Evolutionary conservation across 2,329 filamentous ascomycete species (phyloP).

Genomic region (Aspergillus caelatus): DNA sequence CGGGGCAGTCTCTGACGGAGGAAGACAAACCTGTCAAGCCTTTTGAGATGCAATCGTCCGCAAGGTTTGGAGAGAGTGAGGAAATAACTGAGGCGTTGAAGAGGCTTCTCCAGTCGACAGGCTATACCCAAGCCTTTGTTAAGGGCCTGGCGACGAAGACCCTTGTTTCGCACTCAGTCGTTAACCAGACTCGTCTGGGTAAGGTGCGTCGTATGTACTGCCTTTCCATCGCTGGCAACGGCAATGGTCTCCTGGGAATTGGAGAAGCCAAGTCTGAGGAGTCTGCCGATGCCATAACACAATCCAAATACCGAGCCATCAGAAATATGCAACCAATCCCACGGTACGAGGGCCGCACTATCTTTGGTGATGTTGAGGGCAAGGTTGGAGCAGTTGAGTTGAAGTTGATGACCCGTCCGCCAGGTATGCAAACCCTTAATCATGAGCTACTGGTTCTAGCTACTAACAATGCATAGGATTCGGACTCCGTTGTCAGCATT

Average conservation of each 20-base stretch:
- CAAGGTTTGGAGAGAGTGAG: slow-evolving; percentile 23
- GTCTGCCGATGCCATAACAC: slow-evolving; percentile 64
- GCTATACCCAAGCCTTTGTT: slow-evolving; percentile 54
- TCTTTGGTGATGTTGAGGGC: slow-evolving; percentile 78
- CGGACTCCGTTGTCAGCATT: slow-evolving; percentile 84
- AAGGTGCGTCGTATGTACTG: slow-evolving; percentile 80
- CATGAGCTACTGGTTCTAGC: neutral
- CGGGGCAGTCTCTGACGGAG: slow-evolving; percentile 39
- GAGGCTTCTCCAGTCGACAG: slow-evolving; percentile 60
- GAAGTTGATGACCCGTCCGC: slow-evolving; percentile 77
- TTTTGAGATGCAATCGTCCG: slow-evolving; percentile 15
- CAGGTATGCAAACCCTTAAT: slow-evolving; percentile 64
- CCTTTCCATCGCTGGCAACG: slow-evolving; percentile 83
- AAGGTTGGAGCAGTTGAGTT: slow-evolving; percentile 91
- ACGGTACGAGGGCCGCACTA: slow-evolving; percentile 88
- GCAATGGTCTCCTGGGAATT: slow-evolving; percentile 80
- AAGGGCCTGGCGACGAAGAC: slow-evolving; percentile 66
- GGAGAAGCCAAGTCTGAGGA: slow-evolving; percentile 90
- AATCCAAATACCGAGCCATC: slow-evolving; percentile 80
- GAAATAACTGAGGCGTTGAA: slow-evolving; percentile 47
- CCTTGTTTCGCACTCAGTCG: slow-evolving; percentile 73
- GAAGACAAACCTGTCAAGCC: slow-evolving; percentile 30
- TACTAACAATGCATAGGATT: slow-evolving; percentile 65
- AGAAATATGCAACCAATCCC: slow-evolving; percentile 91
- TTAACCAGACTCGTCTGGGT: slow-evolving; percentile 94